Conservation (phyloP, 345 rosid species). For the Luvunga scandens region DNA sequence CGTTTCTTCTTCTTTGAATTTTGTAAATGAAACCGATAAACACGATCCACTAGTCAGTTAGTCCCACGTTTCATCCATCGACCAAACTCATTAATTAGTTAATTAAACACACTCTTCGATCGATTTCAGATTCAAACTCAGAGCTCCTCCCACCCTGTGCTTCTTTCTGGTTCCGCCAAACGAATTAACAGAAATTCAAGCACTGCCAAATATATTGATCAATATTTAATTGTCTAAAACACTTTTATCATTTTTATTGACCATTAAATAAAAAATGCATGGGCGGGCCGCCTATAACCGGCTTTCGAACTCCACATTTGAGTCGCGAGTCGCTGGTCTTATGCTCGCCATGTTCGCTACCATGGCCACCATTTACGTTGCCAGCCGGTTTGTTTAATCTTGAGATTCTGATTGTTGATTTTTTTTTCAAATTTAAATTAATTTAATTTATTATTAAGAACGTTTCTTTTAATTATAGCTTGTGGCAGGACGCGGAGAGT, state of each 20-base stretch:
- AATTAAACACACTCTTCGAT: too few relatives aligned
- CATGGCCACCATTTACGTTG: constrained; percentile 41
- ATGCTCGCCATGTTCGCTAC: constrained; percentile 37
- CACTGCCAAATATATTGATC: neutral
- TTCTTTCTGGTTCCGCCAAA: neutral
- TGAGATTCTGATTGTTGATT: neutral
- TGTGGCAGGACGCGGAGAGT: constrained; percentile 53
- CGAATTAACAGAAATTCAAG: neutral
- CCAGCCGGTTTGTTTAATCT: constrained; percentile 35
- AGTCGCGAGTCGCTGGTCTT: constrained; percentile 26
- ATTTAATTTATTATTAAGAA: neutral
- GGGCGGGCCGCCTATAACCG: constrained; percentile 37
- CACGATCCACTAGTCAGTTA: neutral
- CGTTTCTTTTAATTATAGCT: constrained; percentile 17
- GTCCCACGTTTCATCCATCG: constrained; percentile 5
- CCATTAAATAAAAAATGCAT: constrained; percentile 22
- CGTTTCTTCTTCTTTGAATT: neutral
- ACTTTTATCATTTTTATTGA: too few relatives aligned
- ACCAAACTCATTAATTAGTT: neutral
- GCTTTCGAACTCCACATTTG: constrained; percentile 19
- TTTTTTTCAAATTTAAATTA: neutral
- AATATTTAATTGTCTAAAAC: neutral
- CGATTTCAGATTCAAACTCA: constrained; percentile 2
- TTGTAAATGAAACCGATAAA: neutral
- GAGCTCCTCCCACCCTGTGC: neutral